Evolutionary conservation across 106 monocot genomes (phyloP).

Genomic region (Vanilla planifolia): DNA sequence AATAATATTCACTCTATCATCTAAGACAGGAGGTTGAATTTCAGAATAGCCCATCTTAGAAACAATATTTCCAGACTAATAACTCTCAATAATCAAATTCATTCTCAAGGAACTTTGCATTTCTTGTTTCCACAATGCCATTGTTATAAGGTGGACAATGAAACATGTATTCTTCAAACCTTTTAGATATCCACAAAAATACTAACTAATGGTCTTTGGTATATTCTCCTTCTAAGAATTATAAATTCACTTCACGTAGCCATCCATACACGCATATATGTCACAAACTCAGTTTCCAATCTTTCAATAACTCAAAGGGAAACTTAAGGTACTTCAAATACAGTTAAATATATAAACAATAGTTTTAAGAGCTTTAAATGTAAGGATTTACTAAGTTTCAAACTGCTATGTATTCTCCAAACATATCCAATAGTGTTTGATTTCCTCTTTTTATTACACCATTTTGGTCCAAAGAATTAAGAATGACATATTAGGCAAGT

Average conservation of each 20-base stretch:
- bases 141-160: background rate
- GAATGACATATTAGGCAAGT: slow-evolving; percentile 1
- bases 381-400: slow-evolving; percentile 4
- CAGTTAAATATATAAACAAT: background rate
- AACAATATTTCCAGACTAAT: too few species aligned
- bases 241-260: background rate
- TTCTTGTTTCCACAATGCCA: slow-evolving; percentile 1
- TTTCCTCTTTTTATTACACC: slow-evolving; percentile 10
- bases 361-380: background rate
- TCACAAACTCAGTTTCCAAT: slow-evolving; percentile 1
- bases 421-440: slow-evolving; percentile 9
- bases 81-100: background rate
- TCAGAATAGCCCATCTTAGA: background rate
- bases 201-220: background rate
- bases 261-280: background rate
- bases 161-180: background rate
- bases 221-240: slow-evolving; percentile 1
- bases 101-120: slow-evolving; percentile 7
- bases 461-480: slow-evolving; percentile 1
- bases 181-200: background rate
- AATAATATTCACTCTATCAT: background rate
- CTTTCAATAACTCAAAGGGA: background rate
- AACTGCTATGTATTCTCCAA: slow-evolving; percentile 1
- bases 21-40: background rate
- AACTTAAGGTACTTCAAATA: background rate